These are phyloP conservation scores for Alopecurus myosuroides DNA, from an alignment of 176 grass and related monocot genomes.

Conservation along the genomic window DNA sequence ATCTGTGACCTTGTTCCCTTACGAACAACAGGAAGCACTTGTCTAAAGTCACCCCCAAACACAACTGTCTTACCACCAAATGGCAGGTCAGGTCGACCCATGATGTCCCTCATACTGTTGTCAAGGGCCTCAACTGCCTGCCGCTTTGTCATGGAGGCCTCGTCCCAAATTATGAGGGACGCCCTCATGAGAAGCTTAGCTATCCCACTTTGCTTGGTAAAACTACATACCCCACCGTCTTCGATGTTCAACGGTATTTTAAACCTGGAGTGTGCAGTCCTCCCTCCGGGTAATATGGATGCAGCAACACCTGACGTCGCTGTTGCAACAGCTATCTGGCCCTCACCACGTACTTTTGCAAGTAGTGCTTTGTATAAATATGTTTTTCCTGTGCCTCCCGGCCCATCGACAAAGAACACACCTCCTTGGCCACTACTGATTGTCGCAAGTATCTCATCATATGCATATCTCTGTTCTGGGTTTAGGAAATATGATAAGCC, in stretches of 20 bases:
- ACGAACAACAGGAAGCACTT: background rate
- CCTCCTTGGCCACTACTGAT: background rate
- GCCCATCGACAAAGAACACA: no score
- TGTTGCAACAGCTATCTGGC: background rate
- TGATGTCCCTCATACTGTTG: background rate
- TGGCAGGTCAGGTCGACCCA: background rate
- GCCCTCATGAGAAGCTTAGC: background rate
- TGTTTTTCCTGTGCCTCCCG: no score
- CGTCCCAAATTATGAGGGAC: no score
- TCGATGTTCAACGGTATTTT: background rate
- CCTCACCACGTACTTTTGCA: background rate
- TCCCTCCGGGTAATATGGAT: background rate
- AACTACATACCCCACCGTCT: background rate
- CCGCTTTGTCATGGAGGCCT: background rate
- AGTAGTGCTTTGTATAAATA: no score
- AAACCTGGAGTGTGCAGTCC: background rate
- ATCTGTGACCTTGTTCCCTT: background rate
- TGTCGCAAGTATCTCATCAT: no score
- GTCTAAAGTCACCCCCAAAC: no score
- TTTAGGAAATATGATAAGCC: background rate
- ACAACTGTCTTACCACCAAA: background rate
- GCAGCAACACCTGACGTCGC: background rate
- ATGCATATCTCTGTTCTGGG: background rate
- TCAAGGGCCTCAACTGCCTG: no score
- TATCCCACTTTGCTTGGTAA: background rate